phyloP scores from a whole-genome alignment of 768 basidiomycete species.

The Dendrothele bispora region DNA sequence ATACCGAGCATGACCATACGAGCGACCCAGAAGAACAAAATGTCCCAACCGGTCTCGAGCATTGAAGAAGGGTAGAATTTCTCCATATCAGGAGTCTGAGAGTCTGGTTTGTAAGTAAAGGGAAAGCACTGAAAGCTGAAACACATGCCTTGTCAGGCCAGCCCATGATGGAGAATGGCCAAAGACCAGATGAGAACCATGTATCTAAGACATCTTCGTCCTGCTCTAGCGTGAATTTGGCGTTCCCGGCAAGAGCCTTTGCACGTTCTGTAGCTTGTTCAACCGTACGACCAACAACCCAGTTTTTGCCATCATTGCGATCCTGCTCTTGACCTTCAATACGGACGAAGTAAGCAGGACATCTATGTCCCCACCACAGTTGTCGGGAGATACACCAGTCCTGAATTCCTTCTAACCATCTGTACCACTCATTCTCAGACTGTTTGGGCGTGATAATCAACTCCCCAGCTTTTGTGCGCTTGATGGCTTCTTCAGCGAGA shows the following conservation, averaged over 20 bases:
- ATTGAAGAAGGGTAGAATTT: conserved; percentile 88
- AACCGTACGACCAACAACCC: conserved; percentile 85
- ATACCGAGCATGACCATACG: conserved; percentile 95
- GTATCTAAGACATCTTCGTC: conserved; percentile 98
- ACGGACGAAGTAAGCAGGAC: conserved; percentile 89
- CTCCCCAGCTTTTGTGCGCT: conserved; percentile 90
- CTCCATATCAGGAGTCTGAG: conserved; percentile 72
- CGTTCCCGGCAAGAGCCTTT: conserved; percentile 63
- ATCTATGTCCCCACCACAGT: conserved; percentile 98
- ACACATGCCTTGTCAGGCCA: conserved; percentile 86
- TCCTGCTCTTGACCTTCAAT: conserved; percentile 77
- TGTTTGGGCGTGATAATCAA: conserved; percentile 78
- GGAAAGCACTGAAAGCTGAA: background rate
- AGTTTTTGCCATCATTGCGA: conserved; percentile 68
- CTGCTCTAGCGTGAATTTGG: conserved; percentile 76
- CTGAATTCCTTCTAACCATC: conserved; percentile 93
- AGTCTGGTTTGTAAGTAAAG: background rate
- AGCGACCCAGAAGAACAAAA: conserved; percentile 99
- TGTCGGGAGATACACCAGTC: conserved; percentile 99
- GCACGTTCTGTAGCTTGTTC: conserved; percentile 82
- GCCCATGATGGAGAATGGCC: conserved; percentile 97
- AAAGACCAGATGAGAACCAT: conserved; percentile 97
- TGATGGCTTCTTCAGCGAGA: conserved; percentile 85
- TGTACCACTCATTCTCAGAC: conserved; percentile 93
- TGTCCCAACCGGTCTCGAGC: conserved; percentile 99